phyloP scores from a whole-genome alignment of 1,284 basidiomycete genomes.

The Fomitiporia mediterranea region DNA sequence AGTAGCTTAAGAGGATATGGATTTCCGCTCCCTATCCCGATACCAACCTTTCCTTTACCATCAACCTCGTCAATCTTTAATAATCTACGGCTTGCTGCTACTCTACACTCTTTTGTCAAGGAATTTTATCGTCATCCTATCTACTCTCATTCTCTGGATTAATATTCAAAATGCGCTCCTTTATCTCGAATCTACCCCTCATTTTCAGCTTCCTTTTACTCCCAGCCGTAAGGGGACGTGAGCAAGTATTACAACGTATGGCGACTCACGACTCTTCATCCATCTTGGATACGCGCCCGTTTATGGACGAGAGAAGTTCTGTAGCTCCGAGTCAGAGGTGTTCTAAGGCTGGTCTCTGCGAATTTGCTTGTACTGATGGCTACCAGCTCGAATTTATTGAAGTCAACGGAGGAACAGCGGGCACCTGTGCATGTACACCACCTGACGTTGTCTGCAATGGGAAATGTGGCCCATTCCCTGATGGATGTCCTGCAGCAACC shows the following conservation, averaged over 20 bases:
- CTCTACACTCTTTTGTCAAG: too few relatives aligned
- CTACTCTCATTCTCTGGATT: not conserved
- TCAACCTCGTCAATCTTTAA: too few relatives aligned
- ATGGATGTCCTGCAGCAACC: not conserved
- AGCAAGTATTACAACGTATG: not conserved
- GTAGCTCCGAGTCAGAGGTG: not conserved
- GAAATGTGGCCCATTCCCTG: not conserved
- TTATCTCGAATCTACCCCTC: not conserved
- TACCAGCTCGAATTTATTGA: not conserved
- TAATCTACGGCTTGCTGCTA: too few relatives aligned
- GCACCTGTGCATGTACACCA: not conserved
- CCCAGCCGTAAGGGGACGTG: not conserved
- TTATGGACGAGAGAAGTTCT: not conserved
- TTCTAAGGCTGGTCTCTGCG: not conserved
- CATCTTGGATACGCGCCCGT: conserved; percentile 1
- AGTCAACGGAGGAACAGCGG: not conserved
- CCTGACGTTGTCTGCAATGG: conserved; percentile 3
- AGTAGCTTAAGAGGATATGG: not conserved
- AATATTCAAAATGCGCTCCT: not conserved
- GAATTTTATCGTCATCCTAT: too few relatives aligned
- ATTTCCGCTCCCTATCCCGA: not conserved
- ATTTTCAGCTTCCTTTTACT: not conserved
- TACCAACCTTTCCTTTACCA: too few relatives aligned
- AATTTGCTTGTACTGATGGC: conserved; percentile 6
- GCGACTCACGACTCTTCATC: not conserved